These are phyloP conservation scores for Diaporthe sp. DNA, from an alignment of 2,329 filamentous ascomycete species.

Conservation along the genomic window DNA sequence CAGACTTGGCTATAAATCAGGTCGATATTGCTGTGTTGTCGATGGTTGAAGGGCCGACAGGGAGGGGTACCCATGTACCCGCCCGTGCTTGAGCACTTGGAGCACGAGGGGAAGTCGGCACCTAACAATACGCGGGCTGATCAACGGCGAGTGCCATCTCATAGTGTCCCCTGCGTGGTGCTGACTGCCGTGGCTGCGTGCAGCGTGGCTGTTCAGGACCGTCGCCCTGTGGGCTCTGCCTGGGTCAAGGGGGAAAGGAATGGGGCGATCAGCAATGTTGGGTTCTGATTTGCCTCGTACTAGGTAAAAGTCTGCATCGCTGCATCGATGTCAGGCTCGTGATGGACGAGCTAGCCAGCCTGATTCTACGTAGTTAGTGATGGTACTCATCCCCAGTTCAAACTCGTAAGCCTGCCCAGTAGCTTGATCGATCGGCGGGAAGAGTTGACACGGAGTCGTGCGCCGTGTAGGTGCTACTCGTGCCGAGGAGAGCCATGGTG, in stretches of 20 bases:
- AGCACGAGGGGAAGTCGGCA: slow-evolving; percentile 12
- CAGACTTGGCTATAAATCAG: slow-evolving; percentile 24
- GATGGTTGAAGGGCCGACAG: slow-evolving; percentile 1
- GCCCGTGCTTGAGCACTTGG: not conserved
- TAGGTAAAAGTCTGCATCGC: slow-evolving; percentile 1
- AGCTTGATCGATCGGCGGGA: not conserved
- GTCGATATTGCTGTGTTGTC: slow-evolving; percentile 27
- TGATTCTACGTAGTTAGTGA: slow-evolving; percentile 7
- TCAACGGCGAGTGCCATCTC: not conserved
- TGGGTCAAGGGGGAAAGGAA: slow-evolving; percentile 1
- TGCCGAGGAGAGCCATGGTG: not conserved
- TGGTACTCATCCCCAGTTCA: not conserved
- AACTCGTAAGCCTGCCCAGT: not conserved
- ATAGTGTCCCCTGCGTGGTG: not conserved
- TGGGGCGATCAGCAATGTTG: not conserved
- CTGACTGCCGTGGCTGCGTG: not conserved
- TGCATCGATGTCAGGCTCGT: not conserved
- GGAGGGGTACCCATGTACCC: slow-evolving; percentile 23
- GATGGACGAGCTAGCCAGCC: not conserved
- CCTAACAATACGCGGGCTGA: not conserved
- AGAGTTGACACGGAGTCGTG: not conserved
- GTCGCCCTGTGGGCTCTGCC: not conserved
- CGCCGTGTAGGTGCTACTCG: not conserved
- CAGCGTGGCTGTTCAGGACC: not conserved
- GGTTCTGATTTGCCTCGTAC: not conserved